A percentile compares a stretch with the other conserved stretches of the same genome.
phyloP scores from a whole-genome alignment of 495 filamentous ascomycete genomes.

The Tuber borchii region DNA sequence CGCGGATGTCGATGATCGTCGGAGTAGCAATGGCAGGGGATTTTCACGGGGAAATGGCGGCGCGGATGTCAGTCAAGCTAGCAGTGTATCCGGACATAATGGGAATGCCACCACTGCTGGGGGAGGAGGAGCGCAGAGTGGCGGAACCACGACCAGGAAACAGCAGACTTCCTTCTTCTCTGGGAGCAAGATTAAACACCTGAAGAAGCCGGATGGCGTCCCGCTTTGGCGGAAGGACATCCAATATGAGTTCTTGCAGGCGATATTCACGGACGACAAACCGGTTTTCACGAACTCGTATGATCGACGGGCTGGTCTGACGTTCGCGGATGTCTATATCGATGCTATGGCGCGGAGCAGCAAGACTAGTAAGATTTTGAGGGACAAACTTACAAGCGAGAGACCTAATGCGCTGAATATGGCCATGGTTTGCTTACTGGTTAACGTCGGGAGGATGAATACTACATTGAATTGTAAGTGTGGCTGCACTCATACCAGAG shows the following conservation, averaged over 20 bases:
- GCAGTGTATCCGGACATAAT: constrained; percentile 35
- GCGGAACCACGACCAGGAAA: constrained; percentile 28
- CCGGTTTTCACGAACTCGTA: constrained; percentile 83
- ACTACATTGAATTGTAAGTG: constrained; percentile 89
- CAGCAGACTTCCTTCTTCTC: constrained; percentile 37
- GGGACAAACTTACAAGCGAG: constrained; percentile 92
- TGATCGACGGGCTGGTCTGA: constrained; percentile 63
- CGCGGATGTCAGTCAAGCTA: constrained; percentile 33
- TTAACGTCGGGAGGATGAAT: constrained; percentile 98
- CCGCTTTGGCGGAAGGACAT: constrained; percentile 97
- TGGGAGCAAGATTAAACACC: constrained; percentile 69
- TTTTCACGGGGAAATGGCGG: constrained; percentile 26
- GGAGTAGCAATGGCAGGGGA: constrained; percentile 32
- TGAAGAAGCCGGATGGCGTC: constrained; percentile 96
- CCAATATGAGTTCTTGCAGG: constrained; percentile 86
- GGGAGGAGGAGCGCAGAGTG: constrained; percentile 21
- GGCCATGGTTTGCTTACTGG: constrained; percentile 97
- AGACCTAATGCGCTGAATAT: constrained; percentile 87
- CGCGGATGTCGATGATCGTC: constrained; percentile 29
- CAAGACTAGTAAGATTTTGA: constrained; percentile 96
- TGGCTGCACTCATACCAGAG: constrained; percentile 56
- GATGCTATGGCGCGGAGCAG: constrained; percentile 97
- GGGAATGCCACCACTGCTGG: constrained; percentile 13
- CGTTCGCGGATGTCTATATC: constrained; percentile 93
- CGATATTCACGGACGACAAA: constrained; percentile 79